A percentile compares a stretch with the other conserved stretches of the same genome.
Evolutionary conservation across 1,284 basidiomycete species (phyloP).

Genomic region (Naganishia cerealis): DNA sequence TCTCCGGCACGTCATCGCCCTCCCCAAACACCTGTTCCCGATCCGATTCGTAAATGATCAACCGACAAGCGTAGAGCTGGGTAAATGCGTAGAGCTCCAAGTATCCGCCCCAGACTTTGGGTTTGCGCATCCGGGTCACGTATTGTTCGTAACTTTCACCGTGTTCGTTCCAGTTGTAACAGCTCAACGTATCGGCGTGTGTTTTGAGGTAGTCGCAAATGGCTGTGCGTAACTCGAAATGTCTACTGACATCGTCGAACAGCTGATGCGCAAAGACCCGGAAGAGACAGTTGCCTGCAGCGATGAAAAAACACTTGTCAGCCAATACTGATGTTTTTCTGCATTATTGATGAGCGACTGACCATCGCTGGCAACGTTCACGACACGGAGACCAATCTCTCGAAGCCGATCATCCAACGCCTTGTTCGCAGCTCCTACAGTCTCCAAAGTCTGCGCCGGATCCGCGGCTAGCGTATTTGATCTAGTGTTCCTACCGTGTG

Average conservation of each 20-base stretch:
- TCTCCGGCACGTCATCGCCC: slow-evolving; percentile 10
- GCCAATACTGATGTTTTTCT: not conserved
- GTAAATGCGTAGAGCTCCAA: slow-evolving; percentile 26
- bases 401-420: slow-evolving; percentile 21
- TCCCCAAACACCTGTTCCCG: slow-evolving; percentile 25
- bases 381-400: slow-evolving; percentile 21
- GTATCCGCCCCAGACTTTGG: slow-evolving; percentile 25
- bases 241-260: slow-evolving; percentile 19
- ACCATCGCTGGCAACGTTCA: slow-evolving; percentile 27
- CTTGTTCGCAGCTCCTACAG: slow-evolving; percentile 21
- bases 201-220: slow-evolving; percentile 26
- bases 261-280: slow-evolving; percentile 26
- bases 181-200: slow-evolving; percentile 26
- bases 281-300: slow-evolving; percentile 25
- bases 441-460: slow-evolving; percentile 23
- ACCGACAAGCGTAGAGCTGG: slow-evolving; percentile 25
- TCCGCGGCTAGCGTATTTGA: slow-evolving; percentile 18
- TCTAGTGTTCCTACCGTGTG: slow-evolving; percentile 24
- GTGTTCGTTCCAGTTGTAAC: slow-evolving; percentile 28
- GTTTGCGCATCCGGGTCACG: slow-evolving; percentile 24
- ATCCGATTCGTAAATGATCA: slow-evolving; percentile 27
- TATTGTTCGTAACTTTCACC: slow-evolving; percentile 28
- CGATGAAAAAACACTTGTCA: not conserved
- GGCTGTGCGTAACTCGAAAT: slow-evolving; percentile 12
- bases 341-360: not conserved